Base-by-base conservation (phyloP, 192 early-diverging fungal genomes). In the Paraglomus brasilianum region DNA sequence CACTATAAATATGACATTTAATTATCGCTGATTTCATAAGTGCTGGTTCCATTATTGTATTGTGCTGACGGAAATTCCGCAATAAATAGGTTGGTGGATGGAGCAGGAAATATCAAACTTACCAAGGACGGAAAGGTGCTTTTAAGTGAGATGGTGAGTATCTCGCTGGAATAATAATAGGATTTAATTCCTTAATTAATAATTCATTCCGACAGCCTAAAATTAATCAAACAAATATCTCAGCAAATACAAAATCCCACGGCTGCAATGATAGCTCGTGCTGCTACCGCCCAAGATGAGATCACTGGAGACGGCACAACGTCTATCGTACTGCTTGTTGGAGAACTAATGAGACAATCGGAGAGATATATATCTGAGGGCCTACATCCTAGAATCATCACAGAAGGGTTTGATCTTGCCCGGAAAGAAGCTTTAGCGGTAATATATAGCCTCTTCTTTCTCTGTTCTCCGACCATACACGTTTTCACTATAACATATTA, bases 91-190 rank as follows among this genome's bases (percentile, higher is more conserved):
- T 85, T 99, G 55, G 97, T 99, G 15, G 93, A 95, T 72, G 97
- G 97, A 42, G 87, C 95, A 46, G 96, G 96, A 69, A 88, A 88
- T 69, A 91, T 97, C 76, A 99, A 96, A 77, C 81, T 98, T 61
- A 99, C 97, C 44, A 99, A 99, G 83, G 97, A 99, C 77, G 97
- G 97, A 62, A 99, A 99, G 75, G 97, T 99, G 46, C 90, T 99
- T 30, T 83, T 99, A 69, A 94, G 82, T 70, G 96, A 99, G 82
- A 99, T 99, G 97, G 93, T 95, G 83, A 70, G 74, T 46, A 50
- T 65, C 10, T 14, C 38, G 43, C 11, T 47, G 17, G 44, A 51
- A 49, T 19, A 51, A 45, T 13, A 14, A 22, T 38, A 30, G 38
- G 52, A 61, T 41, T 69, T 41, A 36, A 39, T 45, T 74, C 46